Evolutionary conservation across 306 rosid genomes (phyloP), one percentile per base, ranked within the genome.

Genomic region (Quercus ilex): DNA sequence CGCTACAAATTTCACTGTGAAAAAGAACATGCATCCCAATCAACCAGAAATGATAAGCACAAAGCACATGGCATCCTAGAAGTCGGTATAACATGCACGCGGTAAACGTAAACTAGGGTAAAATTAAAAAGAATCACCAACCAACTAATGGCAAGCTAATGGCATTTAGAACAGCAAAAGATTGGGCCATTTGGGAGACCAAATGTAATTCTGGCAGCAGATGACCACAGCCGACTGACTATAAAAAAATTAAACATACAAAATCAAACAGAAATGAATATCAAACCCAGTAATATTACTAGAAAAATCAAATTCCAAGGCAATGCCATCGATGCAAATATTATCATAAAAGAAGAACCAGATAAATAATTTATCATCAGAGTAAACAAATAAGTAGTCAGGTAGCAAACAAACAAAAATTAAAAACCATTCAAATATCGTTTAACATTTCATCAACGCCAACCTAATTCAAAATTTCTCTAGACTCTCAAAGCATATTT

Each of bases 401-500:
- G 64, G 82, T 46, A 58, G 59, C 79, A 49, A 58, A 64, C 79
- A 77, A 67, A 60, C 7, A 70, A 70, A 19, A 51, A 73, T 63
- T 56, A 65, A 77, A 77, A 77, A 77, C 35, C 74, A 77, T 73
- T 56, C 59, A 60, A 68, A 68, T 35, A 68, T 21, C 72, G 38
- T 28, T 28, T 8, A 60, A 19, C 41, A 17, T 41, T 59, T 64
- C 77, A 51, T 83, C 65, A 83, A 86, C 75, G 75, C 58, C 80
- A 87, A 76, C 71, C 25, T 80, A 80, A 77, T 82, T 77, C 94
- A 92, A 92, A 92, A 90, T 83, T 88, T 91, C 80, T 4, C 81
- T 53, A 80, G 62, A 68, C 72, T 68, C 52, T 68, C 17, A 19
- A 19, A 82, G 41, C 64, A 76, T 69, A 75, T 80, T 80, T 74